Evolutionary conservation across 2,329 filamentous ascomycete genomes (phyloP), one percentile per base, ranked within the genome.

Genomic region (Sporothrix humicola): DNA sequence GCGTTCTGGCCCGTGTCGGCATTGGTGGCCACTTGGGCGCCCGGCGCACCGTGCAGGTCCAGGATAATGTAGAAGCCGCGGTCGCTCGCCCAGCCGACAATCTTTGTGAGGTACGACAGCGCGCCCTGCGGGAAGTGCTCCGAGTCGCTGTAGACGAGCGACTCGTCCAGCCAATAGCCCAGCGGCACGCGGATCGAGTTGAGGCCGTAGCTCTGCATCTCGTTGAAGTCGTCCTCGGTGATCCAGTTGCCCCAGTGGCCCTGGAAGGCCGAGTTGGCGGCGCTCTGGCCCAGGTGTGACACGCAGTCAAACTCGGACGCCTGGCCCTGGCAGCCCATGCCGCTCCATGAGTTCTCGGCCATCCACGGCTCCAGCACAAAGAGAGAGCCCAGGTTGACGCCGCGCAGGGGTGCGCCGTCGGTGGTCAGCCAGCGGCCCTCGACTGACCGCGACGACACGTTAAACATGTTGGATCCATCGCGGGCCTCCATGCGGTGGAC

Each of bases 251-350:
- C 79, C 85, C 86, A 89, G 77, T 89, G 87, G 7, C 79, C 77
- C 73, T 84, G 79, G 77, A 87, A 89, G 12, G 82, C 84, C 5
- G 78, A 76, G 75, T 88, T 82, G 13, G 85, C 85, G 20, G 78
- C 77, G 5, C 80, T 79, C 77, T 88, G 85, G 9, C 86, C 86
- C 2, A 86, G 80, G 13, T 80, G 80, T 73, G 79, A 79, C 59
- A 89, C 84, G 77, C 87, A 89, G 78, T 88, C 86, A 75, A 87
- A 88, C 79, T 88, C 87, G 59, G 84, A 85, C 17, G 82, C 78
- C n/a, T 81, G 77, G 1, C 77, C 80, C 9, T 78, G 79, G 75
- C 87, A 89, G 48, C 85, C 86, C 77, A 87, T 86, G 20, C 76
- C 76, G 20, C 74, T 78, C 86, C 87, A 89, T 69, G 82, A 82